Evolutionary conservation across 768 basidiomycete species (phyloP).

Genomic region (Boletus eberwhitei): DNA sequence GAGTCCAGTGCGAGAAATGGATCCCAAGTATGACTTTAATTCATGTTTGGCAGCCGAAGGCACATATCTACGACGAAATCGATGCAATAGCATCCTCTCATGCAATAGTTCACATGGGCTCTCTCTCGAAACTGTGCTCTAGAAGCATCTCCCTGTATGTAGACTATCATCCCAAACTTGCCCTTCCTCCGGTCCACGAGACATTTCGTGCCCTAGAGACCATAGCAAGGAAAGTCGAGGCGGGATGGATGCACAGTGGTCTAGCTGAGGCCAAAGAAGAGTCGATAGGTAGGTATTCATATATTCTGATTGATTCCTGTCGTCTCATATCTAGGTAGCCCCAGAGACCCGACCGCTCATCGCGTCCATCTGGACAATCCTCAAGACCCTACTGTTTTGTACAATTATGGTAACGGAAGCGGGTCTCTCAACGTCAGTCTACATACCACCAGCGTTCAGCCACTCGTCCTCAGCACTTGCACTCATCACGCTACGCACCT

Average conservation of each 20-base stretch:
- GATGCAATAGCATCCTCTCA: constrained; percentile 34
- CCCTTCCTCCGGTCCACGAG: constrained; percentile 26
- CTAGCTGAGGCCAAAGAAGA: constrained; percentile 27
- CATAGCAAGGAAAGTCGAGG: constrained; percentile 44
- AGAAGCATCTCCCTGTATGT: constrained; percentile 32
- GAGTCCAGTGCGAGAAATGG: neutral
- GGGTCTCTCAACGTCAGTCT: constrained; percentile 53
- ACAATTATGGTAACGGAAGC: constrained; percentile 67
- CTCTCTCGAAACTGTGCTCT: constrained; percentile 40
- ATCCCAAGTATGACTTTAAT: constrained; percentile 1
- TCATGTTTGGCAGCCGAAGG: constrained; percentile 22
- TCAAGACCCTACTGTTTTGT: constrained; percentile 77
- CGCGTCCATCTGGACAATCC: constrained; percentile 57
- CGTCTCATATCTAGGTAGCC: constrained; percentile 30
- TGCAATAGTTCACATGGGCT: constrained; percentile 36
- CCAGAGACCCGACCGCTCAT: constrained; percentile 43
- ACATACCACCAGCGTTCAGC: constrained; percentile 40
- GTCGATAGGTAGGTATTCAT: constrained; percentile 33
- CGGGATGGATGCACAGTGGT: constrained; percentile 44
- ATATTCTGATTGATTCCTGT: constrained; percentile 20
- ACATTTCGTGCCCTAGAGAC: constrained; percentile 28
- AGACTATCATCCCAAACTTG: constrained; percentile 33
- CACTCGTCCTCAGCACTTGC: constrained; percentile 49
- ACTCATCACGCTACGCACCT: constrained; percentile 48
- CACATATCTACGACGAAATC: constrained; percentile 36